Percentiles rank a stretch among this genome's conserved stretches.
Evolutionary conservation across 192 early-diverging fungal species (phyloP).

Genomic region (Coemansia sp.): DNA sequence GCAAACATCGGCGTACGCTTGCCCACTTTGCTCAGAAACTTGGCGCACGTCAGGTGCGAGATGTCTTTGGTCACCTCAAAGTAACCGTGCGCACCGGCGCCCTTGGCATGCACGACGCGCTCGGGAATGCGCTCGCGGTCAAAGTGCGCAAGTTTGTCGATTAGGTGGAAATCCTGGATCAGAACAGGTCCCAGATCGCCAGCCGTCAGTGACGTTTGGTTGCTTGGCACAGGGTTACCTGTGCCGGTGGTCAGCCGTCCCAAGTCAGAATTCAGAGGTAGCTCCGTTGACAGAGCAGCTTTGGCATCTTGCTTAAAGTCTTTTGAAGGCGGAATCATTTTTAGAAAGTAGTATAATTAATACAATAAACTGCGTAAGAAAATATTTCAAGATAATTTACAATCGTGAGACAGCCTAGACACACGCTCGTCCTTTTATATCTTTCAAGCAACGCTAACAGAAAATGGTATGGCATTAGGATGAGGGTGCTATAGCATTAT

Average conservation of each 20-base stretch:
- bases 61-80: slow-evolving; percentile 72
- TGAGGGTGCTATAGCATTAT: too few relatives aligned
- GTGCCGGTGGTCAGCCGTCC: slow-evolving; percentile 50
- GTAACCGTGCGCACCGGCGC: slow-evolving; percentile 69
- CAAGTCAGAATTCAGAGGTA: neutral
- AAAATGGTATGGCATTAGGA: too few relatives aligned
- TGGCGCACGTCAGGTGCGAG: slow-evolving; percentile 56
- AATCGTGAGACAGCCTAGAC: too few relatives aligned
- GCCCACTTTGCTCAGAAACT: slow-evolving; percentile 59
- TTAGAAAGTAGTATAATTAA: neutral
- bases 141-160: slow-evolving; percentile 71
- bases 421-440: too few relatives aligned
- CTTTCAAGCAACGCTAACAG: too few relatives aligned
- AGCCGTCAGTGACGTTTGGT: slow-evolving; percentile 64
- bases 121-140: slow-evolving; percentile 74
- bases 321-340: slow-evolving; percentile 9
- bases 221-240: slow-evolving; percentile 64
- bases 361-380: too few relatives aligned
- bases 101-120: slow-evolving; percentile 75
- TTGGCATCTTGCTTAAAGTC: slow-evolving; percentile 10
- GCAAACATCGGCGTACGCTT: slow-evolving; percentile 67
- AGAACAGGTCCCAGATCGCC: slow-evolving; percentile 56
- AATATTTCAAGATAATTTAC: neutral
- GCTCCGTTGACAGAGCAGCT: neutral
- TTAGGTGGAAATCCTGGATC: slow-evolving; percentile 61